These are phyloP conservation scores for Botryosphaeria dothidea DNA, from an alignment of 2,329 filamentous ascomycete genomes.

Conservation along the genomic window DNA sequence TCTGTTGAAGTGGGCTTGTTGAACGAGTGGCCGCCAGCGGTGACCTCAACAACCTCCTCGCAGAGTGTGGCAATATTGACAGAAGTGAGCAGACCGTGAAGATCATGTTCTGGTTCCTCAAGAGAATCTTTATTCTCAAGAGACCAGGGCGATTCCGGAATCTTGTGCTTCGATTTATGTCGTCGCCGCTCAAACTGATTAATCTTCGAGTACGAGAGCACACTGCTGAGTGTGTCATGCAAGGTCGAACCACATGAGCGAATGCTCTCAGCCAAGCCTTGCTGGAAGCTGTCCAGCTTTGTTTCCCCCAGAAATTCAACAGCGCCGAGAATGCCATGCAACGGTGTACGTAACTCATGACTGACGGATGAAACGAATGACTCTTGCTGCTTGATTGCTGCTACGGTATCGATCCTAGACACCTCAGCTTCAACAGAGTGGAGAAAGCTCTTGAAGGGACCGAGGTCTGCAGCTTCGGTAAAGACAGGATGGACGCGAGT, in stretches of 20 bases:
- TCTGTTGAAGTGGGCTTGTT: constrained; percentile 7
- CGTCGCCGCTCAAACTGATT: constrained; percentile 24
- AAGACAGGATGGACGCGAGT: constrained; percentile 20
- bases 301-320: constrained; percentile 25
- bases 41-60: constrained; percentile 17
- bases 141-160: background rate
- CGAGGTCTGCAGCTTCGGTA: constrained; percentile 22
- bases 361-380: constrained; percentile 44
- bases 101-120: constrained; percentile 8
- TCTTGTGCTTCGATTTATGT: constrained; percentile 24
- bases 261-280: constrained; percentile 27
- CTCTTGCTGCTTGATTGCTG: constrained; percentile 16
- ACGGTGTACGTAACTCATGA: constrained; percentile 32
- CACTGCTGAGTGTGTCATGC: constrained; percentile 39
- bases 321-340: constrained; percentile 17
- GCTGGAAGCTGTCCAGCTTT: constrained; percentile 9
- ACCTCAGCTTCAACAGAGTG: constrained; percentile 20
- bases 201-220: constrained; percentile 38
- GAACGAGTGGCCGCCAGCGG: constrained; percentile 9
- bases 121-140: background rate
- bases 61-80: constrained; percentile 9
- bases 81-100: constrained; percentile 4
- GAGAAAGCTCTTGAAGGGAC: constrained; percentile 22
- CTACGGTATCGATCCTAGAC: constrained; percentile 19
- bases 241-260: constrained; percentile 44